Evolutionary conservation across 108 stramenopile genomes (phyloP), one percentile per base, ranked within the genome.

Genomic region (Conticribra guillardii): DNA sequence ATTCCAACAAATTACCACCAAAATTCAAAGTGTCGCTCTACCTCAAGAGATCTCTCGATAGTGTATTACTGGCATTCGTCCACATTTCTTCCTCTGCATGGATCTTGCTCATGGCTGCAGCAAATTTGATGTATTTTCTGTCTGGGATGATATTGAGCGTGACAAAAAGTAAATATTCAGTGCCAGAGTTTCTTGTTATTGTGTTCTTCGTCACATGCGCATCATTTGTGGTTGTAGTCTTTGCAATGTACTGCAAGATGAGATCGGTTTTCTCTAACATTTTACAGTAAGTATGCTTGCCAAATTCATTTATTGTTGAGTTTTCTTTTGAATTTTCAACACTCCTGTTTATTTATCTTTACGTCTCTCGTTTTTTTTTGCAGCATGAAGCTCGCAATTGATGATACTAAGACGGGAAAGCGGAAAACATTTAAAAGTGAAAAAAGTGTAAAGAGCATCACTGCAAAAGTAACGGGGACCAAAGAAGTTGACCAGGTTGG

Each of bases 1-100:
- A 89, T 57, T 59, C 76, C 34, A 86, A 96, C 64, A 75, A 89
- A 16, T 64, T 96, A 11, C 86, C 89, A 2, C 64, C 84, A 1
- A 89, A 79, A 29, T 79, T 96, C 47, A 88, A 87, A 67, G 85
- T 96, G 1, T 85, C 87, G 3, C 85, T 84, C 62, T 96, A 96
- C 69, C 69, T 96, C 57, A 84, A 88, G 18, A 60, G 85, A 57
- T 85, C 82, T 14, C 80, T 92, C 61, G 66, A 74, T 17, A 51
- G 72, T 18, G 89, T 95, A 0, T 57, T 95, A 26, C 60, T 82
- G 21, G 72, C 83, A 16, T 75, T 91, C 52, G 94, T 95, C 9
- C 91, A 92, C 54, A 85, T 95, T 8, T 80, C 79, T 19, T 79
- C 87, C 0, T 46, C 70, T 7, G 85, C 94, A 11, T 95, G 94